Evolutionary conservation across 441 rosid genomes (phyloP).

Genomic region (Oxalis stricta): DNA sequence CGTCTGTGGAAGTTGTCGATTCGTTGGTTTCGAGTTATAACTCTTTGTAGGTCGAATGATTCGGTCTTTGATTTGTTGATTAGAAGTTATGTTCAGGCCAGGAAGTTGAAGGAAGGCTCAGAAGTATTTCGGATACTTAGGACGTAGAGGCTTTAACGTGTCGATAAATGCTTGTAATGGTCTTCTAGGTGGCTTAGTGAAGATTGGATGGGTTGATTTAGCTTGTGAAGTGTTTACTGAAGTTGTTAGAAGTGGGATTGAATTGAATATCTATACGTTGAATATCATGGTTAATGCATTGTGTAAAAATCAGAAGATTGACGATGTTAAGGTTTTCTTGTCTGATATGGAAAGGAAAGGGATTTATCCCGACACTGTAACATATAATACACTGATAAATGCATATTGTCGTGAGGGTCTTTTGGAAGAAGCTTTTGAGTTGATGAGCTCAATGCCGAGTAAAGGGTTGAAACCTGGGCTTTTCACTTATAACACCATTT

Average conservation of each 20-base stretch:
- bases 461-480: conserved; percentile 58
- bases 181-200: conserved; percentile 75
- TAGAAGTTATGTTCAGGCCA: conserved; percentile 67
- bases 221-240: conserved; percentile 59
- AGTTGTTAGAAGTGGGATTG: conserved; percentile 28
- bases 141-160: conserved; percentile 31
- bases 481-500: conserved; percentile 50
- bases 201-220: conserved; percentile 58
- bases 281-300: conserved; percentile 82
- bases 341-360: conserved; percentile 42
- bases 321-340: conserved; percentile 29
- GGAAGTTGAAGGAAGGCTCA: conserved; percentile 57
- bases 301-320: conserved; percentile 58
- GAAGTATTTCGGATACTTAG: conserved; percentile 41
- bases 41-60: conserved; percentile 19
- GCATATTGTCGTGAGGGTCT: conserved; percentile 54
- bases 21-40: conserved; percentile 29
- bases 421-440: conserved; percentile 47
- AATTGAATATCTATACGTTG: conserved; percentile 46
- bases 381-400: conserved; percentile 52
- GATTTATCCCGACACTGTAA: conserved; percentile 47
- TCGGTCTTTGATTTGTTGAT: conserved; percentile 60
- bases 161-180: conserved; percentile 66
- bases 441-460: conserved; percentile 40
- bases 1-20: conserved; percentile 37